phyloP scores from a whole-genome alignment of 495 filamentous ascomycete species.

The Cudoniella acicularis region DNA sequence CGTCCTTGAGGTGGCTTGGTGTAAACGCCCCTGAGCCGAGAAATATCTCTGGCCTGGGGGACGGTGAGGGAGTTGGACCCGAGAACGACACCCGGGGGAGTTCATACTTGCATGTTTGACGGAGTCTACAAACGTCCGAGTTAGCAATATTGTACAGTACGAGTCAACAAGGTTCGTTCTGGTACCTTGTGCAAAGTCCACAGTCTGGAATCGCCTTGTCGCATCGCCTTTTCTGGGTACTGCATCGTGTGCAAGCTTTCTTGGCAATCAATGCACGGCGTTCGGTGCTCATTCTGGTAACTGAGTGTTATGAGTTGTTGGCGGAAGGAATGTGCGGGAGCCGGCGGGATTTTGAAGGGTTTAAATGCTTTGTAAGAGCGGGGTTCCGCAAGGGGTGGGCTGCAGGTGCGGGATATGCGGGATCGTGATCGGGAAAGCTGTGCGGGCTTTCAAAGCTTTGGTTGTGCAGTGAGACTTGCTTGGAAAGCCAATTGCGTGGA shows the following conservation, averaged over 20 bases:
- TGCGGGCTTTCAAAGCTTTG: slow-evolving; percentile 11
- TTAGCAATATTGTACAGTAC: slow-evolving; percentile 7
- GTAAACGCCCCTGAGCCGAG: slow-evolving; percentile 11
- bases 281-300: slow-evolving; percentile 13
- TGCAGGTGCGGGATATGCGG: slow-evolving; percentile 14
- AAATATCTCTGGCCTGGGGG: slow-evolving; percentile 9
- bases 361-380: slow-evolving; percentile 13
- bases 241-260: slow-evolving; percentile 19
- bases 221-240: slow-evolving; percentile 17
- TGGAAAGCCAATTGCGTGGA: slow-evolving; percentile 7
- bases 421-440: slow-evolving; percentile 9
- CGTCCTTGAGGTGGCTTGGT: slow-evolving; percentile 13
- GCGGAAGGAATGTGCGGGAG: slow-evolving; percentile 10
- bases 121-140: slow-evolving; percentile 14
- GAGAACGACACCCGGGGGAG: slow-evolving; percentile 7
- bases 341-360: slow-evolving; percentile 11
- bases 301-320: slow-evolving; percentile 9
- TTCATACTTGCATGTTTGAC: slow-evolving; percentile 14
- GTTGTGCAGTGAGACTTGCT: slow-evolving; percentile 5
- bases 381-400: slow-evolving; percentile 8
- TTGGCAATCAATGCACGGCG: slow-evolving; percentile 7
- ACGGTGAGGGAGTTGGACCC: slow-evolving; percentile 12
- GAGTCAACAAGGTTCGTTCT: not conserved
- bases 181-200: slow-evolving; percentile 14
- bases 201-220: slow-evolving; percentile 15